Base-by-base conservation (phyloP, 202 grass and related monocot species). In the Musa balbisiana region DNA sequence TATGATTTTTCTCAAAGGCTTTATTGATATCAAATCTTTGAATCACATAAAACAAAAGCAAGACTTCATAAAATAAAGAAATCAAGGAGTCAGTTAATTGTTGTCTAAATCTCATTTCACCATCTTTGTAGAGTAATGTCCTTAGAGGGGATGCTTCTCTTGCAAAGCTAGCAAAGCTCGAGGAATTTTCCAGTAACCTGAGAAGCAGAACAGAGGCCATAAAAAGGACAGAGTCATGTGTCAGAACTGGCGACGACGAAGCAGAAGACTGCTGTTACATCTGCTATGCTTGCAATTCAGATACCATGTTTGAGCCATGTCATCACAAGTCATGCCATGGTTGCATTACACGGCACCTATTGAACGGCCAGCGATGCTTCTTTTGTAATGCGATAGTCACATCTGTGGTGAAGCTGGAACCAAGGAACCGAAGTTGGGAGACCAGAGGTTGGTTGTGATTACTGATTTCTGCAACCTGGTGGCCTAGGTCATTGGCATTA, bases 341-440 rank as follows among this genome's bases (percentile, higher is more conserved):
- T 52, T 96, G 92, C 83, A 96, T 96, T 82, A 89, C 72, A 71
- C 77, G 92, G 64, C 92, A 96, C 70, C 88, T 96, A 64, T 67
- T 96, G 80, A 96, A 96, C 53, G 87, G 87, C 68, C 88, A 96
- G 54, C 84, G 88, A 72, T 96, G 92, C 53, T 96, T 96, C 84
- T 96, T 91, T 76, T 96, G 92, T 78, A 96, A 96, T 67, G 88
- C 86, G 50, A 67, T 83, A 10, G 88, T 96, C 23, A 80, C 80
- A 60, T 80, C 86, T 70, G 84, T 96, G 51, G 85, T 80, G 22
- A 89, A 76, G 72, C 16, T 71, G 12, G 50, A 71, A 21, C 75
- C 82, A 67, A 88, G 17, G 62, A 68, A 80, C 66, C 2, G 55
- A 23, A 27, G 55, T 73, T 5, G 2, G 56, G 27, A 62, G 4